Evolutionary conservation across 2,329 filamentous ascomycete genomes (phyloP).

Genomic region (Thielaviopsis cerberus): DNA sequence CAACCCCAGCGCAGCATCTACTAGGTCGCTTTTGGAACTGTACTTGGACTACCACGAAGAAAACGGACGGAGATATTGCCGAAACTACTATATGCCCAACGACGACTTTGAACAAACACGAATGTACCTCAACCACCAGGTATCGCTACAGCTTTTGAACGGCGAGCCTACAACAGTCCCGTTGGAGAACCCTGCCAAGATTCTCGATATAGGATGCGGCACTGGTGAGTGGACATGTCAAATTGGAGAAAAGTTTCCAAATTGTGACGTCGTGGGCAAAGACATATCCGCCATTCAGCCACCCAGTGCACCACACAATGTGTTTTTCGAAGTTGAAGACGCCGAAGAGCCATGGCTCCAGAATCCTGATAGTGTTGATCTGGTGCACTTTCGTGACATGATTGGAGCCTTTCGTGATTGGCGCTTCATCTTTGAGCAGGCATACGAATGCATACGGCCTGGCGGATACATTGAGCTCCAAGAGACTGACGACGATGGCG

Average conservation of each 20-base stretch:
- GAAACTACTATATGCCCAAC: constrained; percentile 46
- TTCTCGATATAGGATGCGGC: constrained; percentile 41
- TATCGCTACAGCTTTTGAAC: constrained; percentile 35
- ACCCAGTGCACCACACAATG: constrained; percentile 37
- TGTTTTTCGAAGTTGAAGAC: constrained; percentile 41
- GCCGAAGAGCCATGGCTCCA: constrained; percentile 40
- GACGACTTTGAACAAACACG: constrained; percentile 47
- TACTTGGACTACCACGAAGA: constrained; percentile 40
- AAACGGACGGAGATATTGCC: constrained; percentile 44
- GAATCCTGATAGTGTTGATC: constrained; percentile 31
- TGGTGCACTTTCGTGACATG: constrained; percentile 38
- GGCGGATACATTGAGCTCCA: constrained; percentile 39
- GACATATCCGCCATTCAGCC: constrained; percentile 40
- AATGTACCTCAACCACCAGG: constrained; percentile 41
- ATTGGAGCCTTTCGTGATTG: constrained; percentile 38
- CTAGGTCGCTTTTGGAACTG: constrained; percentile 29
- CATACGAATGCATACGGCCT: constrained; percentile 33
- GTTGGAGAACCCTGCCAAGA: constrained; percentile 21
- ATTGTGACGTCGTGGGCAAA: constrained; percentile 38
- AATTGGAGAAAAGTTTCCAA: constrained; percentile 34
- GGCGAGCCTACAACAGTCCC: constrained; percentile 27
- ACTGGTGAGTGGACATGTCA: constrained; percentile 33
- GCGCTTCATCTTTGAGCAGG: constrained; percentile 33
- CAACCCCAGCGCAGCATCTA: constrained; percentile 23
- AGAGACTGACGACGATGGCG: constrained; percentile 31